Base-by-base conservation (phyloP, 495 filamentous ascomycete species). In the Cudoniella acicularis region DNA sequence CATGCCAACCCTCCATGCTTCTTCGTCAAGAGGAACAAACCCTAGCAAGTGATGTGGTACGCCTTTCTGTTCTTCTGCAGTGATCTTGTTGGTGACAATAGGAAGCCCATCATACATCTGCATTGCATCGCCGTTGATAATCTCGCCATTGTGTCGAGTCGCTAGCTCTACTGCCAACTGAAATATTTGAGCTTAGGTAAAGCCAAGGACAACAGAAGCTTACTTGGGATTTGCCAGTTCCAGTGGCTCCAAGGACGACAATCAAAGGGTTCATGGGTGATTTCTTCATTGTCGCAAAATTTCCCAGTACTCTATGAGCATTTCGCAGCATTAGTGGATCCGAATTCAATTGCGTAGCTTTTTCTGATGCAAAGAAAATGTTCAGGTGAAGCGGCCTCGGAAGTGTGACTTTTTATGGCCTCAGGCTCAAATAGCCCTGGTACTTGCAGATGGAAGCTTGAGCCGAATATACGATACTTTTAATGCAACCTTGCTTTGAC, bases 41-140 rank as follows among this genome's bases (percentile, higher is more conserved):
- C 89, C 89, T 1, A 99, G 77, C 10, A 98, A 75, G 74, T 99
- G 93, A 69, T 99, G 95, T 17, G 89, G 88, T 26, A 99, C 79
- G 21, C 87, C 89, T 58, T 87, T 80, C 67, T 85, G 85, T 67
- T 99, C 92, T 22, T 82, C 79, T 11, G 68, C 46, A 0, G 88
- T 78, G 59, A 96, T 85, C 68, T 98, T 93, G 72, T 99, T 99
- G 17, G 95, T 99, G 55, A 97, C 92, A 61, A 98, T 88, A 0
- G 94, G 92, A 18, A 99, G 77, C 9, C 92, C 95, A 30, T 83
- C 77, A 66, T 99, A 99, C 80, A 99, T 87, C 70, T 98, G 95
- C 90, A 99, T 94, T n/a, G 94, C 94, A 75, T 99, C 95, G 51
- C 89, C 92, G 69, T 99, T 99, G 77, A 99, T 90, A 53, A 99